phyloP scores from a whole-genome alignment of 768 basidiomycete genomes.

The Boletus insuetus region DNA sequence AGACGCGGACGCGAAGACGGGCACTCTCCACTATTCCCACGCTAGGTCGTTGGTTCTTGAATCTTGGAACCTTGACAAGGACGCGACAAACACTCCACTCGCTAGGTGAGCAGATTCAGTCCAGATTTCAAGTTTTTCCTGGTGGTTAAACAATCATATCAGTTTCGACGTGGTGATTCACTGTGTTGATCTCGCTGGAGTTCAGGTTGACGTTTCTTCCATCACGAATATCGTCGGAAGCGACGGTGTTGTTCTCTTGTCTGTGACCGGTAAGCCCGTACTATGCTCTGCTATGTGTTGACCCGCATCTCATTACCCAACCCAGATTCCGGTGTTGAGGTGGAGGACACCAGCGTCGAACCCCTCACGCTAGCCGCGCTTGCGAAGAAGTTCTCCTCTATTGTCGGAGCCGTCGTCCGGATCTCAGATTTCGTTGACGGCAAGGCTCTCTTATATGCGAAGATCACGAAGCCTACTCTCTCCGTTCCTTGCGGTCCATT shows the following conservation, averaged over 20 bases:
- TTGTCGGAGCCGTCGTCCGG: conserved; percentile 11
- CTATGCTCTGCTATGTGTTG: not conserved
- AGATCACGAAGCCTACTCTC: conserved; percentile 14
- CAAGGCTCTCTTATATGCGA: conserved; percentile 14
- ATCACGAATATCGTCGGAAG: conserved; percentile 25
- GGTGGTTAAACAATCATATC: not conserved
- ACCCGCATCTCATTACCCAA: not conserved
- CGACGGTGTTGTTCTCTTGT: conserved; percentile 22
- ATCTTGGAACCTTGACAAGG: conserved; percentile 15
- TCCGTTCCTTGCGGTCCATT: conserved; percentile 13
- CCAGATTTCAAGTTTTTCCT: not conserved
- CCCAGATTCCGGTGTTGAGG: conserved; percentile 15
- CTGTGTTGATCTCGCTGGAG: conserved; percentile 20
- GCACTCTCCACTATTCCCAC: conserved; percentile 7
- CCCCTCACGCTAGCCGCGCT: conserved; percentile 12
- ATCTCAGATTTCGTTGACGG: conserved; percentile 9
- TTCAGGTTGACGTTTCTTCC: conserved; percentile 18
- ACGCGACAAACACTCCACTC: not conserved
- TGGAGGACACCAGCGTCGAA: conserved; percentile 16
- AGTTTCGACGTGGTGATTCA: conserved; percentile 22
- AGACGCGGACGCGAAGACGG: conserved; percentile 25
- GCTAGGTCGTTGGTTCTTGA: conserved; percentile 20
- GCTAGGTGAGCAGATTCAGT: conserved; percentile 8
- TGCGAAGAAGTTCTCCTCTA: conserved; percentile 7
- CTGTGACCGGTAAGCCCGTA: conserved; percentile 18